Evolutionary conservation across 148 eudicot species (phyloP), one percentile per base, ranked within the genome.

Genomic region (Hydrangea macrophylla): DNA sequence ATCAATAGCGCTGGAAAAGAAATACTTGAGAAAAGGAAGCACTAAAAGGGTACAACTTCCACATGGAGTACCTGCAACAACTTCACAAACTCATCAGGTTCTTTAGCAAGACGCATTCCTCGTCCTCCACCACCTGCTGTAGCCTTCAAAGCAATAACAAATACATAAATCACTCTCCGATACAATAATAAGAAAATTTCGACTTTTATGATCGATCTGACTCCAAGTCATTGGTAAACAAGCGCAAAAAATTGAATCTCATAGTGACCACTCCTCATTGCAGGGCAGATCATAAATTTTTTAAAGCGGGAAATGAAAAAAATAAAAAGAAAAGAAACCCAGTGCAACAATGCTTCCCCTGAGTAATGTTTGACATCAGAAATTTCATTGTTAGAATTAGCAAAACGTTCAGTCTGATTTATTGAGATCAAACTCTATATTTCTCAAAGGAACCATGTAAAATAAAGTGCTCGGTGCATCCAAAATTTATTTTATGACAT

Each of bases 61-160:
- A 59, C 30, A 28, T 30, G 77, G 65, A 63, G n/a, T 70, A 94
- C 99, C 97, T 94, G 99, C 65, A 94, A 83, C 82, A 94, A 75
- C 76, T 94, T 94, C 79, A 94, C 96, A 76, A 94, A 94, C 78
- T 94, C 99, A 57, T 81, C 81, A 68, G 91, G 97, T 70, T 86
- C 88, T 65, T 85, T 90, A 75, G 99, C 99, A 81, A 94, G 99
- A 72, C 99, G 99, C 99, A 94, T 94, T 73, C 99, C 99, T 78
- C 99, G 99, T 37, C 99, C 99, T 74, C 97, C 99, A 45, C 97
- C 99, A 68, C 99, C 99, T 67, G 99, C 99, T 75, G 99, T 94
- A 75, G 99, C 99, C 99, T 94, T 70, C 70, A 75, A 83, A 75
- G 69, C n/a, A 12, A 61, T 1, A 61, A 23, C 59, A 22, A 1